Base-by-base conservation (phyloP, 2,329 filamentous ascomycete genomes). In the Monosporascus sp. region DNA sequence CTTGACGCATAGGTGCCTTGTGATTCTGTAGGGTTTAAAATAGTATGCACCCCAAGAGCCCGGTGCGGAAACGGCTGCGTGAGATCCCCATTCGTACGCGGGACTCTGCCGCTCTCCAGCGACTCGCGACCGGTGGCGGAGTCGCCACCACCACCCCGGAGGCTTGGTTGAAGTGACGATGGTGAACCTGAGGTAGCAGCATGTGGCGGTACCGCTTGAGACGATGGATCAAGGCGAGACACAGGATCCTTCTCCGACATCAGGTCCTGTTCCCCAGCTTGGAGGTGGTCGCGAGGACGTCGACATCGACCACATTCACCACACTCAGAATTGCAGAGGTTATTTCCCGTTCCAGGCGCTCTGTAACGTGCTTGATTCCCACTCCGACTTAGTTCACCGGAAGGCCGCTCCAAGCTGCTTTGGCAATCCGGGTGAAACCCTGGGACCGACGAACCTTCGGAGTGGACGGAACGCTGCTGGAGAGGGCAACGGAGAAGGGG, bases 201-300 rank as follows among this genome's bases (percentile, higher is more conserved):
- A 56, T 70, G 61, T 56, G 76, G 72, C 52, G 75, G 77, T 62
- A 68, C 72, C 58, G 75, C 73, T 59, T 72, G 69, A 62, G 70
- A 74, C 66, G 73, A 77, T 71, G 79, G 79, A 68, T 74, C 70
- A 75, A 80, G 75, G 68, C 72, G 75, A 78, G 79, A 73, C 71
- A 73, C 75, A 76, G 76, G 70, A 65, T 75, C 77, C 74, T 76
- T 78, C 75, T 83, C 80, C 74, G 81, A 84, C 83, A 85, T 85
- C 75, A 80, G 78, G 75, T 73, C 73, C 78, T 76, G 76, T 72
- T 81, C 79, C 75, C 80, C 78, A 76, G 70, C 73, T 69, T 72
- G 69, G 71, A 71, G 72, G 67, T 72, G 71, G 72, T 72, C 75
- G 70, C 70, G 70, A 72, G 71, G 73, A 73, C 73, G 75, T 70